These are phyloP conservation scores for Claviceps quebecensis DNA, from an alignment of 2,329 filamentous ascomycete species.

Conservation along the genomic window DNA sequence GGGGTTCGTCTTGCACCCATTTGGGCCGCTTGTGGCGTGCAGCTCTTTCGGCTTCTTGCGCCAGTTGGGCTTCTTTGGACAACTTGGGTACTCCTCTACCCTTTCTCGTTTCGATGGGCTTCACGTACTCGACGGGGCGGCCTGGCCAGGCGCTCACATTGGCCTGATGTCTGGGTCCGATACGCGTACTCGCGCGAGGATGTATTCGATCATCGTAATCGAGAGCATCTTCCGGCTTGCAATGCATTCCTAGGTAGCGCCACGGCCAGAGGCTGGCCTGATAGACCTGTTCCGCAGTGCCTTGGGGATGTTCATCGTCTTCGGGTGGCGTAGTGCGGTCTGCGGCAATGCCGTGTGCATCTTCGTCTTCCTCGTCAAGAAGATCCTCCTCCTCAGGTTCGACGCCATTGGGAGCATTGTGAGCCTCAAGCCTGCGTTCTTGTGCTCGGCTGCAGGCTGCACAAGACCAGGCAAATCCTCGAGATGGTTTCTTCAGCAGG, in stretches of 20 bases:
- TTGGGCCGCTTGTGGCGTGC: constrained; percentile 72
- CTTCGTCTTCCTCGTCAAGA: constrained; percentile 60
- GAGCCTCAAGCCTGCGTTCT: constrained; percentile 80
- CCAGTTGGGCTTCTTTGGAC: constrained; percentile 69
- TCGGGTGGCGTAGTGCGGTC: constrained; percentile 50
- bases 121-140: constrained; percentile 76
- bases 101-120: constrained; percentile 74
- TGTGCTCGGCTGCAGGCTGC: constrained; percentile 92
- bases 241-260: constrained; percentile 89
- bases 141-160: constrained; percentile 76
- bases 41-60: constrained; percentile 67
- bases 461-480: constrained; percentile 96
- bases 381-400: constrained; percentile 56
- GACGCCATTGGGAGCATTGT: constrained; percentile 64
- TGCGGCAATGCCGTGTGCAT: constrained; percentile 39
- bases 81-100: constrained; percentile 66
- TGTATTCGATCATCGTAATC: constrained; percentile 98
- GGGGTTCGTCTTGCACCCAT: constrained; percentile 85
- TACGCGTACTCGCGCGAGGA: constrained; percentile 80
- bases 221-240: constrained; percentile 83
- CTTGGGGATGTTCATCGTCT: constrained; percentile 41
- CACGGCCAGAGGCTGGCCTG: constrained; percentile 94
- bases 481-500: constrained; percentile 85
- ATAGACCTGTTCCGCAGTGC: constrained; percentile 76
- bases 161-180: constrained; percentile 86